Evolutionary conservation across 139 green algal genomes (phyloP), one percentile per base, ranked within the genome.

Genomic region (Asterochloris erici): DNA sequence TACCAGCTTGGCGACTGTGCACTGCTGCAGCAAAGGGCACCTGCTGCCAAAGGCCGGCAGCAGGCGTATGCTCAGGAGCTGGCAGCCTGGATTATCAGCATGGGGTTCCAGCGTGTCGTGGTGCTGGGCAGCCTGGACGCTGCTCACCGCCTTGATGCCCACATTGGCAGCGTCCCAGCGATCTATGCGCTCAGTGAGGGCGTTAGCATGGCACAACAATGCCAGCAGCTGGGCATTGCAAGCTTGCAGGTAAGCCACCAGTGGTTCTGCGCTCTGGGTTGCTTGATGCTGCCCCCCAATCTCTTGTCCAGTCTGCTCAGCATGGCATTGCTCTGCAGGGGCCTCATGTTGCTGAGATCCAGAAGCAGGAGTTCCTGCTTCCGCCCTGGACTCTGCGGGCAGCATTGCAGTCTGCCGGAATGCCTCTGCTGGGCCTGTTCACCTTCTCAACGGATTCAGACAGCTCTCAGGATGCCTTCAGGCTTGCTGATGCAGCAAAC

Each of bases 21-120:
- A 29, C 28, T 74, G 17, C 14, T 81, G 63, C 77, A 81, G 69
- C 77, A 81, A 47, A 73, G 77, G 17, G 63, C 77, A 21, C 77
- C 77, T 23, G 77, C 77, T 63, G 77, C 63, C 17, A 73, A 63
- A 74, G 77, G 77, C 12, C 69, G 63, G 26, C 77, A 81, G 29
- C 26, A 62, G 26, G n/a, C 62, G 12, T 81, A 38, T 74, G 77
- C 77, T 73, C 17, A 81, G 16, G 63, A 81, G 14, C 63, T 81
- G 16, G 77, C 63, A 27, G 1, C 60, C 11, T 73, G 63, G 77
- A 23, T 74, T 10, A 9, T 78, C 14, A 14, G 29, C 16, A 63
- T 78, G 27, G 14, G 62, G 9, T 14, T 64, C 9, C 29, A 64
- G 29, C 16, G 11, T 78, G 14, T 76, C 29, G 14, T 54, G n/a